Percentiles rank a stretch among this genome's conserved stretches.
Evolutionary conservation across 345 rosid genomes (phyloP).

Genomic region (Acer negundo): DNA sequence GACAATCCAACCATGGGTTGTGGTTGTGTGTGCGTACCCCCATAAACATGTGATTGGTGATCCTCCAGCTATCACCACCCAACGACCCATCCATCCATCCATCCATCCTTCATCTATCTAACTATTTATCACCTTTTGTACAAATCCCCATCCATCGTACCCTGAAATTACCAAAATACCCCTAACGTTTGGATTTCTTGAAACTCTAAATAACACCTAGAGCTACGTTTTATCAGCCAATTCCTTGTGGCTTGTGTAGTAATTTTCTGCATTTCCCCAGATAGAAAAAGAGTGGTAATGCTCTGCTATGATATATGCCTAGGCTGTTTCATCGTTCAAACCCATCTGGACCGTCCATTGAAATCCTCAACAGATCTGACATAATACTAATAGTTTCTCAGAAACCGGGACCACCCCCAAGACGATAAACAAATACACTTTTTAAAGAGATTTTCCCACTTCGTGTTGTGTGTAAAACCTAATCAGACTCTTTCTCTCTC

Average conservation of each 20-base stretch:
- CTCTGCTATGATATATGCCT: not conserved
- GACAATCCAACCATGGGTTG: no score
- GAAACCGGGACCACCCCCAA: not conserved
- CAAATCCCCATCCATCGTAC: not conserved
- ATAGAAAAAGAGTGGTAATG: no score
- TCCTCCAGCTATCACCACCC: not conserved
- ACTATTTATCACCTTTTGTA: not conserved
- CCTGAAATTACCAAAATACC: not conserved
- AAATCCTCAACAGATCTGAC: not conserved
- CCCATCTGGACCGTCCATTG: slow-evolving; percentile 11
- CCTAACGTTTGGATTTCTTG: not conserved
- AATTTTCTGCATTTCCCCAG: not conserved
- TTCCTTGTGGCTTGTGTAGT: no score
- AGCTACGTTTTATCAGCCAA: not conserved
- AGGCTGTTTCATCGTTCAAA: not conserved
- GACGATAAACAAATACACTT: not conserved
- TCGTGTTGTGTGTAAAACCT: not conserved
- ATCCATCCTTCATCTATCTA: not conserved
- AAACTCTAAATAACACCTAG: not conserved
- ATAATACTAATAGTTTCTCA: not conserved
- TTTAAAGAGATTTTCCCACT: slow-evolving; percentile 24
- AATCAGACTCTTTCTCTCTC: not conserved
- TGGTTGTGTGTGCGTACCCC: no score
- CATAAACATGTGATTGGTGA: not conserved
- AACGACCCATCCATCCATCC: not conserved